A percentile compares a stretch with the other conserved stretches of the same genome.
phyloP scores from a whole-genome alignment of 2,329 filamentous ascomycete species.

The Xylaria sp. region DNA sequence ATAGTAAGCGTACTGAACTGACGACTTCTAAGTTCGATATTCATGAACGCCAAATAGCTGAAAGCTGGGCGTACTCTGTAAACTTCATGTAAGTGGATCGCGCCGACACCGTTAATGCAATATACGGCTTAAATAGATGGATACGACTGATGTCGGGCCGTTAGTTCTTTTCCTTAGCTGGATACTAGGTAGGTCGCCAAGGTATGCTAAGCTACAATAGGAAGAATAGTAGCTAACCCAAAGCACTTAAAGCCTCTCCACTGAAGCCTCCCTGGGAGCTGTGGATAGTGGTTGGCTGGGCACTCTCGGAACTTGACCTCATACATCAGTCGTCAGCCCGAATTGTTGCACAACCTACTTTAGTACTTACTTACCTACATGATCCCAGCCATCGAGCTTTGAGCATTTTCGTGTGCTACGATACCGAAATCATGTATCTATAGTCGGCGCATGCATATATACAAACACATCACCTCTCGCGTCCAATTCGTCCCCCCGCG shows the following conservation, averaged over 20 bases:
- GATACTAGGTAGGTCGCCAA: background rate
- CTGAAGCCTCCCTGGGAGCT: slow-evolving; percentile 16
- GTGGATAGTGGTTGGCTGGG: slow-evolving; percentile 34
- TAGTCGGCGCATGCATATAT: slow-evolving; percentile 25
- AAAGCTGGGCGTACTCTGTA: no score
- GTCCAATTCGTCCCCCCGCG: slow-evolving; percentile 16
- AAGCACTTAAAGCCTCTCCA: background rate
- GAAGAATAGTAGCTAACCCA: slow-evolving; percentile 11
- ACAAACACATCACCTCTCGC: slow-evolving; percentile 9
- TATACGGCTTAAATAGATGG: no score
- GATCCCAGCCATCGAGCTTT: slow-evolving; percentile 37
- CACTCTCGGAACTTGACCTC: slow-evolving; percentile 36
- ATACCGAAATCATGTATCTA: slow-evolving; percentile 30
- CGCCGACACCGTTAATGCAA: no score
- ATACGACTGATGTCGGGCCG: background rate
- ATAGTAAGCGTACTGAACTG: no score
- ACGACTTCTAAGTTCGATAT: no score
- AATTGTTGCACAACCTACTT: slow-evolving; percentile 11
- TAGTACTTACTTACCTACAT: background rate
- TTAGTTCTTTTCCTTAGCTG: background rate
- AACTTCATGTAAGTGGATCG: no score
- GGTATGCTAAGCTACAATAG: slow-evolving; percentile 19
- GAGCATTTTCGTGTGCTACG: slow-evolving; percentile 18
- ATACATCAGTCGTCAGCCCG: slow-evolving; percentile 29
- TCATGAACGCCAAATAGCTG: no score